Evolutionary conservation across 1,284 basidiomycete genomes (phyloP).

Genomic region (Ustanciosporium gigantosporum): DNA sequence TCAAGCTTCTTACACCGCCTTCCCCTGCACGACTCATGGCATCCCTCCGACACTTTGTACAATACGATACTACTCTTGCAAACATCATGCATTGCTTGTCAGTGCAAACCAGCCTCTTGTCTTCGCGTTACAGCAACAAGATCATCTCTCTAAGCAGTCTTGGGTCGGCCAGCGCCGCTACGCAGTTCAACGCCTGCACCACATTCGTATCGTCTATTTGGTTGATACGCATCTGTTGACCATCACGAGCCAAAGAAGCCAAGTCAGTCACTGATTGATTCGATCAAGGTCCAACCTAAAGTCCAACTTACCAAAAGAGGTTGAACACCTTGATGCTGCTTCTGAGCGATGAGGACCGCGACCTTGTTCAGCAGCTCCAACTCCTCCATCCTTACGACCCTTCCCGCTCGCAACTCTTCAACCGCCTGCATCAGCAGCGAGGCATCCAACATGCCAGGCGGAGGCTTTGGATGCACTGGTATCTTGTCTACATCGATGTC

Average conservation of each 20-base stretch:
- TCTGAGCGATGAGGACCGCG: constrained; percentile 13
- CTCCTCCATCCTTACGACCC: not conserved
- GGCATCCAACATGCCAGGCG: constrained; percentile 55
- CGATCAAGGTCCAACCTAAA: no score
- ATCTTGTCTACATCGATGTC: not conserved
- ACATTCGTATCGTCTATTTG: no score
- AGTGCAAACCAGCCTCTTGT: no score
- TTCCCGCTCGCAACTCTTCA: not conserved
- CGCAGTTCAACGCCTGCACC: constrained; percentile 26
- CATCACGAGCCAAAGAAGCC: no score
- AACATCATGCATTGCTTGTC: no score
- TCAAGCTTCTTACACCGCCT: no score
- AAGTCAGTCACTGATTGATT: no score
- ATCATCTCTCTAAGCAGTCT: constrained; percentile 15
- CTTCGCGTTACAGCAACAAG: constrained; percentile 12
- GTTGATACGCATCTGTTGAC: no score
- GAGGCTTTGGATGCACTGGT: constrained; percentile 38
- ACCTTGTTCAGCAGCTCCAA: constrained; percentile 10
- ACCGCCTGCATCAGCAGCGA: not conserved
- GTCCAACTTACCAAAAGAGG: no score
- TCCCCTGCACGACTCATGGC: not conserved
- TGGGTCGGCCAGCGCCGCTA: constrained; percentile 14
- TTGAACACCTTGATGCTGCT: constrained; percentile 19
- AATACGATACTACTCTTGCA: not conserved
- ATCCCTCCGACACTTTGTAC: not conserved